Evolutionary conservation across 768 basidiomycete species (phyloP).

Genomic region (Calocera cornea): DNA sequence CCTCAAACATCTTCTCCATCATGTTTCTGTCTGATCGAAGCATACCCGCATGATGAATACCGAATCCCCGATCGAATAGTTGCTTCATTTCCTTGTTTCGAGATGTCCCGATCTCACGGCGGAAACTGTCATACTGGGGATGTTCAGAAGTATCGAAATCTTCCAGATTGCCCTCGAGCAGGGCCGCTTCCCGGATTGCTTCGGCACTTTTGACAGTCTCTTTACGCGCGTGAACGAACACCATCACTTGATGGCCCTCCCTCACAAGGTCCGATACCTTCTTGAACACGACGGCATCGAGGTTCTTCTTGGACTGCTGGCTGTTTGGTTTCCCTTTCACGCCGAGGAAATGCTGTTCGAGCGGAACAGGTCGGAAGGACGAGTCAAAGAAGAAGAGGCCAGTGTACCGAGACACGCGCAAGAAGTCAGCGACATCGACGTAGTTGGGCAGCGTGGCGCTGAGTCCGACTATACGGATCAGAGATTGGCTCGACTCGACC

Average conservation of each 20-base stretch:
- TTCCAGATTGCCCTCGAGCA: constrained; percentile 53
- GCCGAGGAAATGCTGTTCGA: constrained; percentile 95
- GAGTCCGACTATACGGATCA: constrained; percentile 90
- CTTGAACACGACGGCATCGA: constrained; percentile 77
- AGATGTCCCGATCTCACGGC: constrained; percentile 62
- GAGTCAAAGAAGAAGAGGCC: constrained; percentile 97
- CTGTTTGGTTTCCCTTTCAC: constrained; percentile 79
- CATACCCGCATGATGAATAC: constrained; percentile 99
- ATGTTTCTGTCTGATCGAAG: constrained; percentile 83
- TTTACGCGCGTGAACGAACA: constrained; percentile 96
- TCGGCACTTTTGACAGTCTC: constrained; percentile 91
- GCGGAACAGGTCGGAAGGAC: constrained; percentile 88
- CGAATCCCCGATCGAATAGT: constrained; percentile 82
- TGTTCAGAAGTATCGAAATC: constrained; percentile 74
- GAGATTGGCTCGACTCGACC: constrained; percentile 90
- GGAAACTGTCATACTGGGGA: constrained; percentile 61
- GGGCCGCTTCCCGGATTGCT: constrained; percentile 61
- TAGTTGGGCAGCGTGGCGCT: constrained; percentile 97
- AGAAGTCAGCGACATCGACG: constrained; percentile 86
- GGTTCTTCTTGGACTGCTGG: constrained; percentile 56
- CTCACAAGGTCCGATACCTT: constrained; percentile 79
- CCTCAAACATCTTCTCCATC: constrained; percentile 89
- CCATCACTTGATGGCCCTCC: constrained; percentile 98
- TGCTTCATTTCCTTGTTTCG: constrained; percentile 95
- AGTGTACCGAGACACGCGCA: constrained; percentile 70